These are phyloP conservation scores for Apiotrichum laibachii DNA, from an alignment of 1,284 basidiomycete species.

Conservation along the genomic window DNA sequence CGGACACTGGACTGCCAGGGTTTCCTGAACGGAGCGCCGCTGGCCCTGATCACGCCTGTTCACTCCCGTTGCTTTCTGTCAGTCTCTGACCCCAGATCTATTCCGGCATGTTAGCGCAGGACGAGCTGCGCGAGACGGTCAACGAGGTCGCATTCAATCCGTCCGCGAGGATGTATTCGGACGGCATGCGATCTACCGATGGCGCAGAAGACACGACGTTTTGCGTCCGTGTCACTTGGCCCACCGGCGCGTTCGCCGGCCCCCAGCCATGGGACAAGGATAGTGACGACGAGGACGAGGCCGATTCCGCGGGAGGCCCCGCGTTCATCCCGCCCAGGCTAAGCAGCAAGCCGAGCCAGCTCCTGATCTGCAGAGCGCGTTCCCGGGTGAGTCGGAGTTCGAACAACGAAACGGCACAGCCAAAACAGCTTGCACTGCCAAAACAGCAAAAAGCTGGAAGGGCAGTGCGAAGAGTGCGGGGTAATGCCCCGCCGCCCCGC, in stretches of 20 bases:
- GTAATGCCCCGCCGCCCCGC: no score
- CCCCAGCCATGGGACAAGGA: conserved; percentile 38
- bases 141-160: conserved; percentile 26
- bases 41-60: no score
- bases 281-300: conserved; percentile 10
- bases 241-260: conserved; percentile 15
- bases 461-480: no score
- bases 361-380: conserved; percentile 44
- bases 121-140: conserved; percentile 34
- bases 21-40: no score
- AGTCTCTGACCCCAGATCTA: conserved; percentile 30
- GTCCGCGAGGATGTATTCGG: conserved; percentile 43
- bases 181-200: conserved; percentile 47
- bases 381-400: conserved; percentile 40
- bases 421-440: no score
- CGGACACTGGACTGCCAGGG: no score
- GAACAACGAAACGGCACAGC: not conserved
- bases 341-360: conserved; percentile 26
- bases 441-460: no score
- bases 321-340: conserved; percentile 31
- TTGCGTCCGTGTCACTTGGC: conserved; percentile 35
- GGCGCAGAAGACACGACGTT: conserved; percentile 48
- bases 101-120: conserved; percentile 45
- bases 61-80: no score
- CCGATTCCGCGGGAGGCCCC: conserved; percentile 4